Percentiles rank a stretch among this genome's conserved stretches.
These are phyloP conservation scores for Boletus pseudo-olivaceus DNA, from an alignment of 768 basidiomycete genomes.

Conservation along the genomic window DNA sequence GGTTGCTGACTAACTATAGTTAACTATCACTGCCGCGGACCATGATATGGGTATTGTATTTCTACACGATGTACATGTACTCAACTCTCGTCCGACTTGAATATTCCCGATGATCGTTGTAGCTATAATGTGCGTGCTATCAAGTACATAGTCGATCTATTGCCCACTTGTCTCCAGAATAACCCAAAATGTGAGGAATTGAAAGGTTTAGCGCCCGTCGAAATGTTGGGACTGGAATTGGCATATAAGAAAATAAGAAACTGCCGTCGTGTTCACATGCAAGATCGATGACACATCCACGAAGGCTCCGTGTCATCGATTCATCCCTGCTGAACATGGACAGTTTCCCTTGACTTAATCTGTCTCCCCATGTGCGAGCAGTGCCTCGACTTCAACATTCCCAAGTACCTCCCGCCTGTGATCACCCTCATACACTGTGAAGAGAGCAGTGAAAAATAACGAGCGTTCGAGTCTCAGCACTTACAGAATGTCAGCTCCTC, in stretches of 20 bases:
- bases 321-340: background rate
- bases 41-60: no score
- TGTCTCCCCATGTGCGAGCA: background rate
- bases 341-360: background rate
- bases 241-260: no score
- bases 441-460: no score
- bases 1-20: background rate
- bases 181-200: no score
- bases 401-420: background rate
- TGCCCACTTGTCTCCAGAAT: no score
- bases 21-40: background rate
- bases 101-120: no score
- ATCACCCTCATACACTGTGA: slow-evolving; percentile 2
- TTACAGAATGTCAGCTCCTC: slow-evolving; percentile 15
- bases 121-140: no score
- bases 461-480: background rate
- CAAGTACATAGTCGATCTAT: no score
- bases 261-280: background rate
- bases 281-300: background rate
- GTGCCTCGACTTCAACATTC: background rate
- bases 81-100: no score
- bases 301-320: background rate
- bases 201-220: no score
- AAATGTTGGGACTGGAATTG: no score
- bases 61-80: no score